Evolutionary conservation across 345 rosid species (phyloP), one percentile per base, ranked within the genome.

Genomic region (Reutealis trisperma): DNA sequence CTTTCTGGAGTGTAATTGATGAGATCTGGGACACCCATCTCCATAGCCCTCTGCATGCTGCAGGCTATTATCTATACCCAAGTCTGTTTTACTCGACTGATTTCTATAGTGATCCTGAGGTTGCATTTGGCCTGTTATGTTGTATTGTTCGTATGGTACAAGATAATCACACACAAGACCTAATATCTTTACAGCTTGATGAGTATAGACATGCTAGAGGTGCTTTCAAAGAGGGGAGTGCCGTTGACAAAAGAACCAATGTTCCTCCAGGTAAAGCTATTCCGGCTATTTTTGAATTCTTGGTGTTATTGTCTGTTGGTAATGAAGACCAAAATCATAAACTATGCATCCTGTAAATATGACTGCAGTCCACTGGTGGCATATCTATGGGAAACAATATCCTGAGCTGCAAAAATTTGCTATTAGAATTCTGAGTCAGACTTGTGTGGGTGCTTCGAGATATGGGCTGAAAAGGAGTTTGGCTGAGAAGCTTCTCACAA

Each of bases 31-130:
- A 82, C 42, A 71, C 63, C 1, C 67, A 82, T 66, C 86, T 92
- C 42, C 87, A 87, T 65, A 87, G 79, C 71, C 90, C 90, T 74
- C 85, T 92, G 27, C 97, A 91, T 85, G 91, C 86, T 58, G 89
- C 93, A 8, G 95, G 89, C 59, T 89, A 87, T 74, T 88, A 82
- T 78, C 75, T 93, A 60, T 89, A 93, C 78, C 92, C 97, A 3
- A 45, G 68, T 47, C 68, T 87, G 37, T 89, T 87, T 78, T 88
- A 88, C 85, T 81, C 90, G 30, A 73, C 78, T 52, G 84, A 79
- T 59, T 89, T 93, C 67, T 45, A 74, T 74, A 66, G 67, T 44
- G 92, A 89, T 62, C 18, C 49, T 2, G 91, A 91, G 79, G 90
- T 91, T 55, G 45, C 83, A 71, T 73, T 73, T 9, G 94, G 92